Percentiles rank a stretch among this genome's conserved stretches.
phyloP scores from a whole-genome alignment of 2,329 filamentous ascomycete species.

The Cladophialophora immunda region DNA sequence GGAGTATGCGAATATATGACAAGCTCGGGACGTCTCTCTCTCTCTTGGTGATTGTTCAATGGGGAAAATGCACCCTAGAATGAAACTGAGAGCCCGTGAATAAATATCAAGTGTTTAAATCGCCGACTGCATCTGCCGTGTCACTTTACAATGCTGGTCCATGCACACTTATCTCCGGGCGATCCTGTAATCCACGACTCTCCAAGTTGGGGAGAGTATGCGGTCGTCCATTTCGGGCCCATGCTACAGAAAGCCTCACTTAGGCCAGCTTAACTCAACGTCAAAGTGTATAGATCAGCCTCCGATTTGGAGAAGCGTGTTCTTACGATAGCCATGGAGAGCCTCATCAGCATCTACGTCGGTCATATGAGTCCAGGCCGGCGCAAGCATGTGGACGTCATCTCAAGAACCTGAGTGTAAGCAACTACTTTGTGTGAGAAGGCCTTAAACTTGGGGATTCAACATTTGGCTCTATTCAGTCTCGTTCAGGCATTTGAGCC shows the following conservation, averaged over 20 bases:
- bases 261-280: not conserved
- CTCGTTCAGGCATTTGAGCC: not conserved
- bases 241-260: not conserved
- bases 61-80: not conserved
- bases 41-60: not conserved
- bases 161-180: not conserved
- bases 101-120: not conserved
- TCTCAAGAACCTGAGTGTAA: not conserved
- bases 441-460: not conserved
- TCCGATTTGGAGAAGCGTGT: slow-evolving; percentile 1
- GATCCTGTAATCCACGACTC: not conserved
- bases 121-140: not conserved
- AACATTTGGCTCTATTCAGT: not conserved
- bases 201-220: not conserved
- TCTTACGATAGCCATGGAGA: slow-evolving; percentile 1
- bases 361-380: not conserved
- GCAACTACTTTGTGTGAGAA: not conserved
- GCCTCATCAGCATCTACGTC: not conserved
- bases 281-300: not conserved
- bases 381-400: not conserved
- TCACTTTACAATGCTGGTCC: not conserved
- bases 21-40: not conserved
- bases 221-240: not conserved
- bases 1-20: not conserved
- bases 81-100: not conserved